Conservation (phyloP, 2,329 filamentous ascomycete genomes). For the Xylariaceae sp. region DNA sequence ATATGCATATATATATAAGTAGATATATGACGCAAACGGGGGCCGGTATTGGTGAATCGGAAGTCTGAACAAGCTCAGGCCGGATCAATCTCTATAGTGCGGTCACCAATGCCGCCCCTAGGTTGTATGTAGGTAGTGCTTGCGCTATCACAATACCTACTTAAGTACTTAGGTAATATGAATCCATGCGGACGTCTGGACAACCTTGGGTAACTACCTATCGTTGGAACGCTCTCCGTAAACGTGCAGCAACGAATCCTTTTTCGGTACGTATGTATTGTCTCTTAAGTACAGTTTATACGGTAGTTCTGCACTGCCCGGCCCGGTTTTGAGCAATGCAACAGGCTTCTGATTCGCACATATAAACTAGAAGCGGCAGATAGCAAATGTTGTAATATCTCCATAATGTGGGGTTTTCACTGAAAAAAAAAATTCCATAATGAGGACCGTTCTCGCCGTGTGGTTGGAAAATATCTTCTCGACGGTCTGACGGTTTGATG, state of each 20-base stretch:
- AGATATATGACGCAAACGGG: no score
- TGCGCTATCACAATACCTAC: constrained; percentile 25
- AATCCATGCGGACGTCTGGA: no score
- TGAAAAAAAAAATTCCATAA: constrained; percentile 1
- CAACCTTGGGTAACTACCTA: no score
- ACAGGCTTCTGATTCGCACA: no score
- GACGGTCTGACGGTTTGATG: background rate
- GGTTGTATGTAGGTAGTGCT: constrained; percentile 5
- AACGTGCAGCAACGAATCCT: background rate
- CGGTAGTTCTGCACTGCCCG: constrained; percentile 10
- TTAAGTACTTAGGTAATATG: no score
- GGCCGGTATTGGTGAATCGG: background rate
- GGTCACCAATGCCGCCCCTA: background rate
- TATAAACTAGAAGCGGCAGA: constrained; percentile 6
- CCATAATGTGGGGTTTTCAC: constrained; percentile 27
- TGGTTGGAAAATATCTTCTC: background rate
- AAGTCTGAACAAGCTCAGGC: constrained; percentile 23
- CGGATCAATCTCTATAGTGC: constrained; percentile 1
- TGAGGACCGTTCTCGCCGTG: constrained; percentile 3
- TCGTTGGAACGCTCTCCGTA: constrained; percentile 11
- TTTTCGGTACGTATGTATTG: no score
- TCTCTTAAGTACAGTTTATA: no score
- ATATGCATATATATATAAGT: background rate
- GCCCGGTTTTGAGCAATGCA: background rate
- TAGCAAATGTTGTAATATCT: constrained; percentile 22